These are phyloP conservation scores for Acorus calamus DNA, from an alignment of 106 monocot genomes.

Conservation along the genomic window DNA sequence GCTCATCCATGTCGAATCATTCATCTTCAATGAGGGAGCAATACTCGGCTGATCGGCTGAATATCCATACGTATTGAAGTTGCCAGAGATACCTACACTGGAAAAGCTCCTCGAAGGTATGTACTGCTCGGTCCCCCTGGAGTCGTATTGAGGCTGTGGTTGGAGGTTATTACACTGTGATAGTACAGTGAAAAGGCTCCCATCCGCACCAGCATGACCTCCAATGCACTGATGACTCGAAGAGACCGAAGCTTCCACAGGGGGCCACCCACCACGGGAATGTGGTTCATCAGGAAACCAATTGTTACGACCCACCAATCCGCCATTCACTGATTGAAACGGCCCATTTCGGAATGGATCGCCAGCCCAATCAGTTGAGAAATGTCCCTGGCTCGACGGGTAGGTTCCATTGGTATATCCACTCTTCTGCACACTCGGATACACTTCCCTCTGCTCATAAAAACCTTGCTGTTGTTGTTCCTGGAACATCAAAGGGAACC, in stretches of 20 bases:
- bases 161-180: slow-evolving; percentile 13
- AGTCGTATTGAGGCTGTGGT: background rate
- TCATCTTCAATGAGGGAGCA: slow-evolving; percentile 7
- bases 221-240: slow-evolving; percentile 5
- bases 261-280: slow-evolving; percentile 11
- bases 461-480: slow-evolving; percentile 10
- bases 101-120: slow-evolving; percentile 7
- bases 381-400: slow-evolving; percentile 8
- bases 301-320: slow-evolving; percentile 11
- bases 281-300: slow-evolving; percentile 30
- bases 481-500: slow-evolving; percentile 17
- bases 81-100: background rate
- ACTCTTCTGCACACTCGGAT: slow-evolving; percentile 14
- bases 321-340: slow-evolving; percentile 10
- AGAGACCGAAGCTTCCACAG: slow-evolving; percentile 3
- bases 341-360: background rate
- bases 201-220: slow-evolving; percentile 10
- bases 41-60: slow-evolving; percentile 6
- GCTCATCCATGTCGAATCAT: slow-evolving; percentile 11
- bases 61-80: slow-evolving; percentile 1
- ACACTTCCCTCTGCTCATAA: slow-evolving; percentile 15
- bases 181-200: slow-evolving; percentile 27
- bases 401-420: slow-evolving; percentile 15
- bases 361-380: slow-evolving; percentile 2
- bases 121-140: background rate